Percentiles rank a stretch among this genome's conserved stretches.
Evolutionary conservation across 1,284 basidiomycete species (phyloP).

Genomic region (Inonotus obliquus): DNA sequence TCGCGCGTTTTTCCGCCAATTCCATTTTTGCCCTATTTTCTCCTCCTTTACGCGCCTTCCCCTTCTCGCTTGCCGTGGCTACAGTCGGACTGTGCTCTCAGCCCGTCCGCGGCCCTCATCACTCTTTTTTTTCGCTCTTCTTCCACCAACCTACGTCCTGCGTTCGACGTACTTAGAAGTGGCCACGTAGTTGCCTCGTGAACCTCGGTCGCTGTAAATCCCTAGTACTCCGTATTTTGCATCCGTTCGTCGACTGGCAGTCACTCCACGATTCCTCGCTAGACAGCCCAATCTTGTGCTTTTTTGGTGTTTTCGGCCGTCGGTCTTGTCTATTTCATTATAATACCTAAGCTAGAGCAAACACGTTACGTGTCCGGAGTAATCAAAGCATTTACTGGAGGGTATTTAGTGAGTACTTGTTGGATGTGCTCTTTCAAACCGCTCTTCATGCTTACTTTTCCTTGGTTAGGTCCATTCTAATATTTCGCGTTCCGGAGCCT

Average conservation of each 20-base stretch:
- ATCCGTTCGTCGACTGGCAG: not conserved
- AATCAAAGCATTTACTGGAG: not conserved
- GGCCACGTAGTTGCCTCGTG: not conserved
- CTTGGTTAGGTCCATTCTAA: not conserved
- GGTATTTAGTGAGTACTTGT: not conserved
- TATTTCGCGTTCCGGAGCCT: not conserved
- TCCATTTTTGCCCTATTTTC: conserved; percentile 18
- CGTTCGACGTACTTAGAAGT: not conserved
- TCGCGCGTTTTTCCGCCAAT: conserved; percentile 10
- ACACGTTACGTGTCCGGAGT: not conserved
- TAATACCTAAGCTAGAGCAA: not conserved
- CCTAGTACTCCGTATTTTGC: not conserved
- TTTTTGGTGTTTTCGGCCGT: conserved; percentile 4
- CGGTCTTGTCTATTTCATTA: not conserved
- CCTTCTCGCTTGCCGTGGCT: conserved; percentile 24
- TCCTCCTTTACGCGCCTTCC: conserved; percentile 13
- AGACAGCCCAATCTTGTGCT: conserved; percentile 8
- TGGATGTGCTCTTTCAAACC: not conserved
- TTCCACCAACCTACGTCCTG: conserved; percentile 22
- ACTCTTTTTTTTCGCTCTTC: conserved; percentile 12
- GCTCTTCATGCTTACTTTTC: not conserved
- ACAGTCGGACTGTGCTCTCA: conserved; percentile 28
- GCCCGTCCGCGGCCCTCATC: conserved; percentile 3
- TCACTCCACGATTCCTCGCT: not conserved
- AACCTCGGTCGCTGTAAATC: not conserved